These are phyloP conservation scores for Solanum medicagineum DNA, from an alignment of 257 asterid species.

Conservation along the genomic window DNA sequence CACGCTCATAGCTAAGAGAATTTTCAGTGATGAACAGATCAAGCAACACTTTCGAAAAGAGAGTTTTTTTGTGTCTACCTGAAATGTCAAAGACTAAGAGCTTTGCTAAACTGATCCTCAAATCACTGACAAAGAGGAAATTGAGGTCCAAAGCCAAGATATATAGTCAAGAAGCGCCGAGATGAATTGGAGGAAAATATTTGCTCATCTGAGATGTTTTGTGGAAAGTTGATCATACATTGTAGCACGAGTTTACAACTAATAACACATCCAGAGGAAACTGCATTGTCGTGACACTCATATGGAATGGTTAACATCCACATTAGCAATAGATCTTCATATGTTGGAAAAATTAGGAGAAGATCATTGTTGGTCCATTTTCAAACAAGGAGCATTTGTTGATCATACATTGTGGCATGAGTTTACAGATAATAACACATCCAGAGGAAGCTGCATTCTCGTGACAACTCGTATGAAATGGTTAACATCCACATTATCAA, in stretches of 20 bases:
- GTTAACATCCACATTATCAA: too few relatives aligned
- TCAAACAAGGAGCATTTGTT: background rate
- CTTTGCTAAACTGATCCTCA: conserved; percentile 1
- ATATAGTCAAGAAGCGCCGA: background rate
- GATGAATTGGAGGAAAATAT: background rate
- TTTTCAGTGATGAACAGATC: conserved; percentile 1
- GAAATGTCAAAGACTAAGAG: background rate
- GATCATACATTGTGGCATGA: too few relatives aligned
- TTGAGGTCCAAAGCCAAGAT: background rate
- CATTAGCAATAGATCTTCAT: background rate
- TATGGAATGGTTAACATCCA: background rate
- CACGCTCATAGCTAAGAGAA: background rate
- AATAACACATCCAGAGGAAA: background rate
- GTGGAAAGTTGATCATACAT: background rate
- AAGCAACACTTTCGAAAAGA: background rate
- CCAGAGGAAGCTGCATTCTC: too few relatives aligned
- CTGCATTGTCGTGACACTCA: background rate
- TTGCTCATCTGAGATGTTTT: background rate
- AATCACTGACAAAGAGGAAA: background rate
- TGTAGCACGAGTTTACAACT: background rate
- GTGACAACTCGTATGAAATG: too few relatives aligned
- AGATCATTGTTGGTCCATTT: conserved; percentile 8
- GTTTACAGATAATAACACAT: too few relatives aligned
- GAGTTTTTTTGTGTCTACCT: background rate
- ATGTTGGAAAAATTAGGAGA: background rate